Conservation (phyloP, 202 grass and related monocot genomes). For the Cymbopogon flexuosus region DNA sequence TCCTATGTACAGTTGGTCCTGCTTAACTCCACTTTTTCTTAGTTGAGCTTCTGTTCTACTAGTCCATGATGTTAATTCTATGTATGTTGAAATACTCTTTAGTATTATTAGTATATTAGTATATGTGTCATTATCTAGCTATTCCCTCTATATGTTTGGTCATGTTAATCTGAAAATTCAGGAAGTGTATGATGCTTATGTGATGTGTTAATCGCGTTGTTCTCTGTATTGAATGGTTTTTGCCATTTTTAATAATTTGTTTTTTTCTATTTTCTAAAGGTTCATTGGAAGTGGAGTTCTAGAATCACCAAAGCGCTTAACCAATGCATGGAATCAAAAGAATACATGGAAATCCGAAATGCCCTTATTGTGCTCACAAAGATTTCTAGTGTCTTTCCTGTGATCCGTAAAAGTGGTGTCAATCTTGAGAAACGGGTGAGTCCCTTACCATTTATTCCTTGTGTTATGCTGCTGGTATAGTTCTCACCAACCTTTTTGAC, state of each 20-base stretch:
- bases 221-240: background rate
- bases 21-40: no score
- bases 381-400: constrained; percentile 88
- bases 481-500: constrained; percentile 26
- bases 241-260: background rate
- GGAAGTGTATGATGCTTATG: background rate
- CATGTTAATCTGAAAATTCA: background rate
- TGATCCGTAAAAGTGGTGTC: constrained; percentile 75
- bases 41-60: background rate
- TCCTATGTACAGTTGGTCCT: no score
- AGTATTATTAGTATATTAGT: constrained; percentile 15
- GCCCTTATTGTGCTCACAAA: constrained; percentile 95
- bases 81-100: background rate
- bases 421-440: constrained; percentile 88
- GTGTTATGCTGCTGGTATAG: constrained; percentile 23
- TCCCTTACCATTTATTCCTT: background rate
- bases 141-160: constrained; percentile 15
- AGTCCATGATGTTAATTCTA: no score
- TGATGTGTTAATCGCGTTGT: background rate
- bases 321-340: constrained; percentile 94
- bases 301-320: constrained; percentile 83
- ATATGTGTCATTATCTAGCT: constrained; percentile 13
- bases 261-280: constrained; percentile 41
- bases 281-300: constrained; percentile 93
- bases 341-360: constrained; percentile 99